Evolutionary conservation across 2,329 filamentous ascomycete genomes (phyloP), one percentile per base, ranked within the genome.

Genomic region (Exophiala oligosperma): DNA sequence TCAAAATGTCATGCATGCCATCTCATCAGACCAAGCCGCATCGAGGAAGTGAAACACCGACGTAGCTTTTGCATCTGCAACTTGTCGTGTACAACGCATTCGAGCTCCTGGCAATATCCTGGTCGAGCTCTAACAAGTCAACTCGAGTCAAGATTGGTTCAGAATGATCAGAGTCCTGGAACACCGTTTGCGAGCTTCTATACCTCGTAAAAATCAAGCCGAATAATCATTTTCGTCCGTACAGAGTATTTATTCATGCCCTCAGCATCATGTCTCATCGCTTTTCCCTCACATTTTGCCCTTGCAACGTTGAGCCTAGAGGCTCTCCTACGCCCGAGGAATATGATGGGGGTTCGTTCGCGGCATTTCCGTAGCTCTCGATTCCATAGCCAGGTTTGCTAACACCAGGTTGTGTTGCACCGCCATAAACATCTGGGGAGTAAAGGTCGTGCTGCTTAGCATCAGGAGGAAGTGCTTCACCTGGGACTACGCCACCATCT

Each of bases 401-500:
- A 26, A 38, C 52, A 11, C 51, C 62, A 12, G 40, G 17, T 21
- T 63, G 60, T 12, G 57, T 38, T 2, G 55, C 43, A 29, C 59
- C 59, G 52, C 52, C 54, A 38, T 65, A 60, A 17, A 58, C 54
- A 26, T 61, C 52, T 11, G 41, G 43, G 17, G 52, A 46, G 28
- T 60, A 48, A 53, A 54, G 52, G 41, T 55, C 60, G 52, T 50
- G 55, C 21, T 38, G 52, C 55, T 65, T 67, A 49, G 44, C 26
- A 28, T 59, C 57, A 49, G 50, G 38, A 38, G 57, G 54, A 52
- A 40, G 56, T 11, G 61, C 68, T 44, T 69, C 67, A 8, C 59
- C 66, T 21, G 70, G 69, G 14, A 71, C 62, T 11, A 67, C 62
- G 21, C 76, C 76, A 28, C 77, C 77, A 61, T 79, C 77, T 29